Conservation (phyloP, 495 filamentous ascomycete species). For the Cryomyces minteri region DNA sequence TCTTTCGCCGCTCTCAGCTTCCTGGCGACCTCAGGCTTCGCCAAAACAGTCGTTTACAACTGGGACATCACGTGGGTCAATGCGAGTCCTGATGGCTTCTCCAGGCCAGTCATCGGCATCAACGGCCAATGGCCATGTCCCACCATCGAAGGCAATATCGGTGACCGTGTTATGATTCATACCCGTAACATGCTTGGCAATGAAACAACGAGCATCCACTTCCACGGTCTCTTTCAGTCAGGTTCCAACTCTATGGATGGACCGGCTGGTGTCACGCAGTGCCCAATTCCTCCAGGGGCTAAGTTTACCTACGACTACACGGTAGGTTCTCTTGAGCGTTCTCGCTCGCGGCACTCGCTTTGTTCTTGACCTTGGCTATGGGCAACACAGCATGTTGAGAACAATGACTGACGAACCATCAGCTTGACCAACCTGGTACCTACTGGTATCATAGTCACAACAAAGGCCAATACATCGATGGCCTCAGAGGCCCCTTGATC, state of each 20-base stretch:
- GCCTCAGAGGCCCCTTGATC: conserved; percentile 36
- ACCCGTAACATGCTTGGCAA: conserved; percentile 8
- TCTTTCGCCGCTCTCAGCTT: not conserved
- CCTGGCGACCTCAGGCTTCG: not conserved
- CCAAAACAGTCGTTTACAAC: not conserved
- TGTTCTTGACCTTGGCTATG: not conserved
- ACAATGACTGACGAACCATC: not conserved
- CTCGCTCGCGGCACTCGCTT: not conserved
- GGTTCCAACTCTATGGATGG: conserved; percentile 13
- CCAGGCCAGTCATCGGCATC: conserved; percentile 16
- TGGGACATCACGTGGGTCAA: not conserved
- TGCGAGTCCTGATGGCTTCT: conserved; percentile 31
- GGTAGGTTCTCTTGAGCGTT: not conserved
- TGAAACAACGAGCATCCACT: conserved; percentile 8
- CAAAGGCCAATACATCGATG: conserved; percentile 23
- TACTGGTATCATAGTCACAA: conserved; percentile 22
- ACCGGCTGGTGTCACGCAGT: conserved; percentile 12
- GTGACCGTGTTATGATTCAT: conserved; percentile 9
- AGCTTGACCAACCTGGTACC: conserved; percentile 10
- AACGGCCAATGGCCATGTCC: conserved; percentile 12
- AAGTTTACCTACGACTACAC: conserved; percentile 19
- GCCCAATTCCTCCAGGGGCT: conserved; percentile 15
- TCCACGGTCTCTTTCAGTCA: conserved; percentile 13
- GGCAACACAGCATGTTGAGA: not conserved
- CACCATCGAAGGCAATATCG: conserved; percentile 11